phyloP scores from a whole-genome alignment of 2,329 filamentous ascomycete species.

The Aspergillus pseudotamarii region DNA sequence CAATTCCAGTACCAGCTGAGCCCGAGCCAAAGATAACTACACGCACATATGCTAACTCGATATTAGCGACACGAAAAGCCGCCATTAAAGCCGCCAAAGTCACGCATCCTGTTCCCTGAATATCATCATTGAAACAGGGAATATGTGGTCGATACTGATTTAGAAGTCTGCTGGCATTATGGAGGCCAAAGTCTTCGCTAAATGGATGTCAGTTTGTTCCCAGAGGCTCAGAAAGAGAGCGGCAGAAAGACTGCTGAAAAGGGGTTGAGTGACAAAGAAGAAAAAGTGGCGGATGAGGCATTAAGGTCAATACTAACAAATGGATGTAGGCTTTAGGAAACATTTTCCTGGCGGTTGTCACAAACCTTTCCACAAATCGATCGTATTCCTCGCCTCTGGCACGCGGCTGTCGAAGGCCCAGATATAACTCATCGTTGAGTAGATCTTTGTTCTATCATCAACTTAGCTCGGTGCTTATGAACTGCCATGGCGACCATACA shows the following conservation, averaged over 20 bases:
- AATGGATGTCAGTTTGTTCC: neutral
- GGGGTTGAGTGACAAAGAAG: neutral
- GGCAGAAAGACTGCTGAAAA: neutral
- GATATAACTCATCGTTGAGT: conserved; percentile 75
- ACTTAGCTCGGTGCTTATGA: neutral
- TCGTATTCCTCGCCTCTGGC: conserved; percentile 74
- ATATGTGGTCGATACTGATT: conserved; percentile 74
- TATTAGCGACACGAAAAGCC: conserved; percentile 68
- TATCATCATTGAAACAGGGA: conserved; percentile 88
- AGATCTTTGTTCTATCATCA: conserved; percentile 65
- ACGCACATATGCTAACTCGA: conserved; percentile 68
- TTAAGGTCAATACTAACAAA: conserved; percentile 52
- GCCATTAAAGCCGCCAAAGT: conserved; percentile 82
- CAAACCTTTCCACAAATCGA: conserved; percentile 73
- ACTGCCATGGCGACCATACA: conserved; percentile 33
- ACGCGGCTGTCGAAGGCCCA: conserved; percentile 70
- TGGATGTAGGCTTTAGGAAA: conserved; percentile 84
- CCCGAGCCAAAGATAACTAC: conserved; percentile 80
- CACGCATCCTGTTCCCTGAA: conserved; percentile 86
- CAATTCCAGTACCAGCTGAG: conserved; percentile 81
- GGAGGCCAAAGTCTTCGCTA: conserved; percentile 77
- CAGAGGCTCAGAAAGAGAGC: too few species aligned
- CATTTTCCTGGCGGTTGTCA: conserved; percentile 66
- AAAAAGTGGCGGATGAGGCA: neutral
- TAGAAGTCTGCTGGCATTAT: conserved; percentile 74